Base-by-base conservation (phyloP, 768 basidiomycete genomes). In the Terana coerulea region DNA sequence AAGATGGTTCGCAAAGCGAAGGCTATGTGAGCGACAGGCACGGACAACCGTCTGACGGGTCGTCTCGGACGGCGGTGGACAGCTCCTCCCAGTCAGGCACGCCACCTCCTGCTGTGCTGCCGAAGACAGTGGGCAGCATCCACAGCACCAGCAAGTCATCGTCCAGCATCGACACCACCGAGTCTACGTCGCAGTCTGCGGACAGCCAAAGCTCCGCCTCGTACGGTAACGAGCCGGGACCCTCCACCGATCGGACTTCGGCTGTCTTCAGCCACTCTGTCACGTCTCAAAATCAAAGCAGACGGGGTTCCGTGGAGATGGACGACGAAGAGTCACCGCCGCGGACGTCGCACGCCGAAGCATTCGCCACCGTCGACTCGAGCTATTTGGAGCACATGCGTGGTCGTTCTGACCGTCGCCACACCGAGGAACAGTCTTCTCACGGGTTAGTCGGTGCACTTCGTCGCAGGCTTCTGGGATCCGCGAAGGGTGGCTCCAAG, bases 311-410 rank as follows among this genome's bases (percentile, higher is more conserved):
- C 5, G 49, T 56, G 40, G 56, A 56, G 30, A 37, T 56, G 41
- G 63, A 66, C 30, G 68, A 69, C 19, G 61, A 62, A 11, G 50
- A 59, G 4, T 52, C 47, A 14, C 47, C 54, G 14, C 62, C 61
- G 25, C 66, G 67, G 24, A 69, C 66, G 2, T 66, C 66, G 3
- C 67, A 71, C 47, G 64, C 65, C 1, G 70, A 71, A 49, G 70
- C 70, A 0, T 71, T 69, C 47, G 67, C 61, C 6, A 67, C 69
- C 7, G 61, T 69, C 37, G 67, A 69, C 56, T 64, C 59, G 47
- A 64, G 44, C 43, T 62, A 53, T 40, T 59, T 63, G 49, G 66
- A 63, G 49, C 59, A 60, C 51, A 47, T 61, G 30, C 59, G 62
- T 24, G 49, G 51, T 12, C 60, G 57, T 7, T 11, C 53, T 0